phyloP scores from a whole-genome alignment of 495 filamentous ascomycete genomes.

The Entonaema liquescens region DNA sequence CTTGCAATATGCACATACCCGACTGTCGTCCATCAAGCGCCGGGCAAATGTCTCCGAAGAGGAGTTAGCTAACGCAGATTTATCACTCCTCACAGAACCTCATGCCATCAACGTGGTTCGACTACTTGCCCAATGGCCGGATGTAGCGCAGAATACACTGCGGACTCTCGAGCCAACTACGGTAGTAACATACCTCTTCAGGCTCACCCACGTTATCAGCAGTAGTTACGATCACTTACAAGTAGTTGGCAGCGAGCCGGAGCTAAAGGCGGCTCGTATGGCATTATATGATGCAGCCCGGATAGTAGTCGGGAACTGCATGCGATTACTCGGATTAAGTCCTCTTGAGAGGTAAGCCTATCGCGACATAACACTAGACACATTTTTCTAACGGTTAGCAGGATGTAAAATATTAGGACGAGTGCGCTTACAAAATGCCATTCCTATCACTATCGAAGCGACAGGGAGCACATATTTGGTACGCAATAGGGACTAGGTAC shows the following conservation, averaged over 20 bases:
- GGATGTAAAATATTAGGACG: conserved; percentile 4
- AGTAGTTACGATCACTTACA: conserved; percentile 83
- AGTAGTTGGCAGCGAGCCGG: conserved; percentile 76
- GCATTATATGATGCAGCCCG: conserved; percentile 82
- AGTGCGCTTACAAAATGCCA: neutral
- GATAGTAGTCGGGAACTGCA: conserved; percentile 82
- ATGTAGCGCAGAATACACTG: conserved; percentile 69
- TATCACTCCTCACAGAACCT: conserved; percentile 64
- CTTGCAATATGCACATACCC: conserved; percentile 73
- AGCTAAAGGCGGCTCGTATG: conserved; percentile 78
- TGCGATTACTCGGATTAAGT: conserved; percentile 80
- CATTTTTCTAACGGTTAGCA: neutral
- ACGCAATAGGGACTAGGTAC: neutral
- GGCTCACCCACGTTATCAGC: conserved; percentile 85
- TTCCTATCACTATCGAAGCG: neutral
- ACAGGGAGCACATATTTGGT: neutral
- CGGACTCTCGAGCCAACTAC: conserved; percentile 72
- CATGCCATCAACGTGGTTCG: conserved; percentile 70
- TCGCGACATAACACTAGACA: neutral
- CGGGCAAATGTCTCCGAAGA: conserved; percentile 60
- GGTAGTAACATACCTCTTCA: conserved; percentile 83
- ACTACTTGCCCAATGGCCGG: conserved; percentile 69
- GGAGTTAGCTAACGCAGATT: conserved; percentile 64
- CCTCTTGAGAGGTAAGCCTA: conserved; percentile 71
- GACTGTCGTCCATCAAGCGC: conserved; percentile 68